Evolutionary conservation across 768 basidiomycete species (phyloP), one percentile per base, ranked within the genome.

Genomic region (Lactarius hatsudake): DNA sequence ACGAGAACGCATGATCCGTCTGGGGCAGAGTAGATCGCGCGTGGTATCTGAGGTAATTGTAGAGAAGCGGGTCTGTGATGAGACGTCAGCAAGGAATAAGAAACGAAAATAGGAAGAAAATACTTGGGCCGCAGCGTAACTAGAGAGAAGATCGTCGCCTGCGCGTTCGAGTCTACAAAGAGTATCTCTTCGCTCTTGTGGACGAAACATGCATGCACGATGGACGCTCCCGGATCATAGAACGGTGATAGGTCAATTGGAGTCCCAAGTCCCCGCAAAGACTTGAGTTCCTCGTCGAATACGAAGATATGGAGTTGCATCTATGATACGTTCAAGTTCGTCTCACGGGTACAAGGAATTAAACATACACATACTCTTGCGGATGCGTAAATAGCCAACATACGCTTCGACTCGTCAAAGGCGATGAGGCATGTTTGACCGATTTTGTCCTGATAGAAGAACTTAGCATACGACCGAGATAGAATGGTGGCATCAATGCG

Each of bases 1-100:
- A 79, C 72, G 40, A 86, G 57, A n/a, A 87, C 71, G 68, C 84
- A 86, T 32, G 85, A 77, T 0, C 83, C 84, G 68, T 87, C 85
- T 0, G 86, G 83, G 0, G 85, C 78, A 1, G 83, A 80, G 71
- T 75, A 75, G 10, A 81, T 75, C n/a, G 66, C 72, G 23, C 61
- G 65, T 0, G 83, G 83, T 2, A 73, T 58, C 20, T 71, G 65
- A 0, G 73, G 67, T 3, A 86, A 73, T 20, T 79, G 73, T 2
- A 85, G 69, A 0, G 79, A 75, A 0, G 84, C 81, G 10, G 83
- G 81, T 32, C 85, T 85, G 30, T 28, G 2, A 28, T 12, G 38
- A 61, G 6, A 40, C 20, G 23, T 20, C 54, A 58, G 30, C 40
- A 64, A 5, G 17, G 32, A 2, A 55, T 28, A 30, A 55, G 53